Base-by-base conservation (phyloP, 2,329 filamentous ascomycete genomes). In the Neopestalotiopsis sp. region DNA sequence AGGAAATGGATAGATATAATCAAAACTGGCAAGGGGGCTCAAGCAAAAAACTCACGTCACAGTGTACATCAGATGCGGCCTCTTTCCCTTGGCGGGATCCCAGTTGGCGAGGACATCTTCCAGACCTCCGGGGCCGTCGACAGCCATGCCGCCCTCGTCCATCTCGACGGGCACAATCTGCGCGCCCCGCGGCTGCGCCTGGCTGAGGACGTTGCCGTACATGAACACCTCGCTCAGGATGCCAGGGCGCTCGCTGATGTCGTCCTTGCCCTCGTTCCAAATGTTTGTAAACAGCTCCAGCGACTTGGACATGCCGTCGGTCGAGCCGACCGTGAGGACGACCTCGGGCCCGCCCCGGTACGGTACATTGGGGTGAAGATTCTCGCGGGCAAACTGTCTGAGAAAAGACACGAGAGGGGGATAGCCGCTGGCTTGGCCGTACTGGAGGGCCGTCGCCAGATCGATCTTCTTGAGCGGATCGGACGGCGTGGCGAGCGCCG, bases 21-120 rank as follows among this genome's bases (percentile, higher is more conserved):
- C 10, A 5, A 38, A 45, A 57, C 45, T 17, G n/a, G 28, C 70
- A 73, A 64, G 53, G 13, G 12, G 3, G 10, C 1, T 38, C 49
- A 28, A 28, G 24, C 24, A 28, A 28, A 28, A 28, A 28, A 89
- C 91, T 87, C 80, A 94, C 90, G 93, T 95, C 72, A 98, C 92
- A 1, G 94, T 97, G 79, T 98, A 98, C 84, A 98, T 87, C 72
- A 98, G 78, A 79, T 95, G 92, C 56, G 95, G 95, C 69, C 92
- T 86, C 76, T 89, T 91, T 1, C 95, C 95, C 74, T 87, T 90
- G 56, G 84, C 84, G 61, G 85, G 84, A 78, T 98, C 92, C 95
- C 95, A 98, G 74, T 92, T 94, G 66, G 90, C 88, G 38, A 98
- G 83, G 1, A 97, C 89, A 74, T 97, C 92, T 69, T 90, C 85